Base-by-base conservation (phyloP, 106 monocot genomes). In the Acanthochlamys bracteata region DNA sequence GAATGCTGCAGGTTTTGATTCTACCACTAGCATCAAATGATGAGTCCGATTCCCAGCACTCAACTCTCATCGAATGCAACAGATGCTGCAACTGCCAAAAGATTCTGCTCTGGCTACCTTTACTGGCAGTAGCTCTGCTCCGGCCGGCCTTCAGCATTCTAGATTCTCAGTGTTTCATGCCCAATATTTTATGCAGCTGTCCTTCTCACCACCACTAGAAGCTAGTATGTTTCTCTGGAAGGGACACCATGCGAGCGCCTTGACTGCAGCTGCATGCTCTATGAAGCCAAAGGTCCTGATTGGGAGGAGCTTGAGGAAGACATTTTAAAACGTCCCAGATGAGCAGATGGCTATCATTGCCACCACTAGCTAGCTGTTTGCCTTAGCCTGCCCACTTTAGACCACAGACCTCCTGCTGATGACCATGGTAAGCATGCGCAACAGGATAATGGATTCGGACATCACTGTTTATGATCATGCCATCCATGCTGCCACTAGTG, bases 121-220 rank as follows among this genome's bases (percentile, higher is more conserved):
- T 10, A 67, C 23, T 33, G 69, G 71, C 20, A 67, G 68, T 22
- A 78, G 77, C 20, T n/a, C n/a, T 61, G 54, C 25, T 51, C 66
- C 67, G 63, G 69, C 53, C 81, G 85, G 61, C 63, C 60, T 20
- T 82, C 85, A 73, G 82, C 82, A 53, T 78, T 82, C 85, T 82
- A 86, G 24, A 81, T 78, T 25, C 74, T 78, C 23, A 82, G 68
- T 25, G 75, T 82, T 60, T 82, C 85, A 66, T 57, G 78, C 78
- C 85, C 85, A 85, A 41, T 81, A 85, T 71, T 78, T 85, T 22
- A 86, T 86, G 60, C 85, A 78, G 10, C 66, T 39, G 55, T 86
- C 85, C 3, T 52, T 43, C 0, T 68, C 81, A 1, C 81, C 85
- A 0, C 85, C 81, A 14, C 85, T 81, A 1, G 78, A 75, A n/a